These are phyloP conservation scores for Trichoderma semiorbis DNA, from an alignment of 2,329 filamentous ascomycete genomes.

Conservation along the genomic window DNA sequence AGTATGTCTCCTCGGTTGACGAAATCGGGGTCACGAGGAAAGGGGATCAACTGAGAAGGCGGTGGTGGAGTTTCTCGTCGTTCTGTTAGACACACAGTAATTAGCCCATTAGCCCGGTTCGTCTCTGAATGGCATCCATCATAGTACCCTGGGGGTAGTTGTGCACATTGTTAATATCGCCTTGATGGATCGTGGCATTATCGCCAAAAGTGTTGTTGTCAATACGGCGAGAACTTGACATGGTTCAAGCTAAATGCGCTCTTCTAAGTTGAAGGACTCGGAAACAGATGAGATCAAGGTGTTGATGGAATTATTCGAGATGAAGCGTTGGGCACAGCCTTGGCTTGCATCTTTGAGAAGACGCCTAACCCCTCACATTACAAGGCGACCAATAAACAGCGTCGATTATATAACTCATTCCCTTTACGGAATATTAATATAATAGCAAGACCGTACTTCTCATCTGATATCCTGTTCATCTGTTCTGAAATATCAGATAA, in stretches of 20 bases:
- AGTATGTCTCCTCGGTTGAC: conserved; percentile 30
- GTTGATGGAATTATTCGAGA: neutral
- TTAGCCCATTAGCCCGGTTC: neutral
- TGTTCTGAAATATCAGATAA: no score
- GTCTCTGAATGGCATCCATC: neutral
- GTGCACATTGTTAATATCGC: neutral
- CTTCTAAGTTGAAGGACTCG: no score
- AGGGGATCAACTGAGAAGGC: conserved; percentile 24
- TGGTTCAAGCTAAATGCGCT: no score
- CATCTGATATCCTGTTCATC: no score
- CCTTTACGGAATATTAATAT: no score
- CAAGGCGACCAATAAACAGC: no score
- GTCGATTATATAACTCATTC: no score
- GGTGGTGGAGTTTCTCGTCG: neutral
- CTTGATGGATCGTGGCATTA: neutral
- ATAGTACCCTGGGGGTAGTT: neutral
- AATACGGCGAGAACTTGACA: neutral
- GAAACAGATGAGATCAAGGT: neutral
- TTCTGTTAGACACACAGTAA: neutral
- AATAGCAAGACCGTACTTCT: no score
- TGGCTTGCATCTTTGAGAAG: neutral
- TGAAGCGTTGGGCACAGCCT: neutral
- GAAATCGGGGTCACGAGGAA: conserved; percentile 32
- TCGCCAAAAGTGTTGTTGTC: neutral
- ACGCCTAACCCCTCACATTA: no score